Percentiles rank a stretch among this genome's conserved stretches.
Conservation (phyloP, 192 early-diverging fungal genomes). For the Backusella parvicylindrica region DNA sequence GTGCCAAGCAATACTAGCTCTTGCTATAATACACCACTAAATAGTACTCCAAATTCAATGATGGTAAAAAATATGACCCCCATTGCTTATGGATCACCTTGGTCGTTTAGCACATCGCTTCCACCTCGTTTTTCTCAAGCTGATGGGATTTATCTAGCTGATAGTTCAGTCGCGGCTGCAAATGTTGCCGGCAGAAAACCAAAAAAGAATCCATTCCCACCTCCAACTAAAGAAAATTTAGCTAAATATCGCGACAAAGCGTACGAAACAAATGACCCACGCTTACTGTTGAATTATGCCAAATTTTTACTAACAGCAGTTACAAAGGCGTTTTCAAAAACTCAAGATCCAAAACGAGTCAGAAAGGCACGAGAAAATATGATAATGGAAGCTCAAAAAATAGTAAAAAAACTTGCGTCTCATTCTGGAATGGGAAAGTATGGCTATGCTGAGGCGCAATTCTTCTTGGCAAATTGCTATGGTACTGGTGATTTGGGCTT, state of each 20-base stretch:
- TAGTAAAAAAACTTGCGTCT: slow-evolving; percentile 81
- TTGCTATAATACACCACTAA: not conserved
- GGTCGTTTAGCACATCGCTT: not conserved
- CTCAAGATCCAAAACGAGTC: slow-evolving; percentile 59
- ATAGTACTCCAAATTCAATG: not conserved
- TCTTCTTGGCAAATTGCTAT: slow-evolving; percentile 90
- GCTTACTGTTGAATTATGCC: slow-evolving; percentile 80
- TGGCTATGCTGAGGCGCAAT: slow-evolving; percentile 87
- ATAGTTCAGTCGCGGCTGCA: slow-evolving; percentile 24
- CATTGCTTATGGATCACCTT: not conserved
- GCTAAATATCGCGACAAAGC: slow-evolving; percentile 40
- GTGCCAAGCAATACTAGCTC: not conserved
- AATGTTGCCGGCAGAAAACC: slow-evolving; percentile 5
- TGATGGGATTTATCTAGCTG: slow-evolving; percentile 19
- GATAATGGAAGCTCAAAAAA: slow-evolving; percentile 81
- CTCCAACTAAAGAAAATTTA: slow-evolving; percentile 39
- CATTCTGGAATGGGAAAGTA: slow-evolving; percentile 66
- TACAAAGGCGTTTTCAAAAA: slow-evolving; percentile 55
- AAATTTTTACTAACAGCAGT: slow-evolving; percentile 81
- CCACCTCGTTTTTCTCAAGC: not conserved
- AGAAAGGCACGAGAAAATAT: slow-evolving; percentile 71
- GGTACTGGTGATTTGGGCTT: slow-evolving; percentile 82
- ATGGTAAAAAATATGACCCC: not conserved
- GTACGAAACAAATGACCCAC: slow-evolving; percentile 65
- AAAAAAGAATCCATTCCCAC: slow-evolving; percentile 21